These are phyloP conservation scores for Fusarium tuaranense DNA, from an alignment of 2,329 filamentous ascomycete genomes.

Conservation along the genomic window DNA sequence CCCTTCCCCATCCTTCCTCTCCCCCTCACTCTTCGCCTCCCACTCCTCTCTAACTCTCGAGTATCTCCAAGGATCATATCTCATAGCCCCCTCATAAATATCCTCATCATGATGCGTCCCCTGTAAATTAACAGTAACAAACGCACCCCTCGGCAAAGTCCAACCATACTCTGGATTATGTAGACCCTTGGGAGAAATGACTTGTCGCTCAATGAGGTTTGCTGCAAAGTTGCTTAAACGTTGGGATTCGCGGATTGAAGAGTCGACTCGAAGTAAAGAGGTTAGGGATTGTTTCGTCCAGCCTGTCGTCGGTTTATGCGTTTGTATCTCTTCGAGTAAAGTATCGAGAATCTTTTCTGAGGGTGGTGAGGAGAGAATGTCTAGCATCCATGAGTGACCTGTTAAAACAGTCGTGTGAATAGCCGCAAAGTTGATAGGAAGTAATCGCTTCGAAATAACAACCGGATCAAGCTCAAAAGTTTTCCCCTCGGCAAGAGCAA, in stretches of 20 bases:
- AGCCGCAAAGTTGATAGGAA: constrained; percentile 69
- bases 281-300: constrained; percentile 62
- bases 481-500: constrained; percentile 59
- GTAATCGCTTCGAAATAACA: constrained; percentile 62
- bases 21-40: constrained; percentile 43
- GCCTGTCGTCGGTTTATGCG: constrained; percentile 42
- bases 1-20: constrained; percentile 40
- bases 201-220: constrained; percentile 60
- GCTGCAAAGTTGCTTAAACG: constrained; percentile 60
- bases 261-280: constrained; percentile 60
- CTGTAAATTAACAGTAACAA: constrained; percentile 57
- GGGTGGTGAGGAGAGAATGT: constrained; percentile 57
- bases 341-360: constrained; percentile 49
- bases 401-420: constrained; percentile 70
- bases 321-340: constrained; percentile 57
- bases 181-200: constrained; percentile 58
- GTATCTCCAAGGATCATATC: constrained; percentile 64
- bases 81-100: constrained; percentile 54
- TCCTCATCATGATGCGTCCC: constrained; percentile 60
- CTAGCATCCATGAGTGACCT: constrained; percentile 59
- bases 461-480: constrained; percentile 58
- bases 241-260: constrained; percentile 65
- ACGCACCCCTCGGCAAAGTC: constrained; percentile 55
- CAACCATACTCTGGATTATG: constrained; percentile 49
- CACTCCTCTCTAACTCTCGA: constrained; percentile 55